Conservation (phyloP, 257 asterid genomes). For the Dorcoceras hygrometricum region DNA sequence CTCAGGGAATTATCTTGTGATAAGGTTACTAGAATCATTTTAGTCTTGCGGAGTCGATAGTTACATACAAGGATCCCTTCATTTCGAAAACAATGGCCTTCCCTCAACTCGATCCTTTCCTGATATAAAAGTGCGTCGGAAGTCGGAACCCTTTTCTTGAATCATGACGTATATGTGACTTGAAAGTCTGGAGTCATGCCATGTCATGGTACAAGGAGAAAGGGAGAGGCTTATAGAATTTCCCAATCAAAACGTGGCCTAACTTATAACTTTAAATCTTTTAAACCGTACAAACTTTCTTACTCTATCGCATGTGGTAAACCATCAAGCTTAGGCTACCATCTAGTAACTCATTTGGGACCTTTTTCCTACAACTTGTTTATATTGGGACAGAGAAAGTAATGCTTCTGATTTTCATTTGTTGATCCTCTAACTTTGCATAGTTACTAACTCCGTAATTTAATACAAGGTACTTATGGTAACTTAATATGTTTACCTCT, state of each 20-base stretch:
- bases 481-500: constrained; percentile 38
- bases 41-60: neutral
- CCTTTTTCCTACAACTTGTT: constrained; percentile 23
- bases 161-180: neutral
- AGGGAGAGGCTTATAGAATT: neutral
- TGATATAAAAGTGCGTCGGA: neutral
- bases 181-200: neutral
- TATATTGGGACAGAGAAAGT: constrained; percentile 28
- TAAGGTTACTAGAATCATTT: neutral
- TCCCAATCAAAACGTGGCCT: neutral
- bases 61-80: neutral
- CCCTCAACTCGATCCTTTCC: neutral
- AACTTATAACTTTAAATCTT: neutral
- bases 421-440: neutral
- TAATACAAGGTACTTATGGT: neutral
- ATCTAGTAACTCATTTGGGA: constrained; percentile 19
- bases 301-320: constrained; percentile 3
- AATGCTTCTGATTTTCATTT: constrained; percentile 23
- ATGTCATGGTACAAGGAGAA: neutral
- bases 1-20: constrained; percentile 8
- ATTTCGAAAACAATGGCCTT: neutral
- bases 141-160: neutral
- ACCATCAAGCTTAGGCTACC: constrained; percentile 9
- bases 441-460: neutral
- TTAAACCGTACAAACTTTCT: neutral